phyloP scores from a whole-genome alignment of 495 filamentous ascomycete species.

The Neurospora sp. region DNA sequence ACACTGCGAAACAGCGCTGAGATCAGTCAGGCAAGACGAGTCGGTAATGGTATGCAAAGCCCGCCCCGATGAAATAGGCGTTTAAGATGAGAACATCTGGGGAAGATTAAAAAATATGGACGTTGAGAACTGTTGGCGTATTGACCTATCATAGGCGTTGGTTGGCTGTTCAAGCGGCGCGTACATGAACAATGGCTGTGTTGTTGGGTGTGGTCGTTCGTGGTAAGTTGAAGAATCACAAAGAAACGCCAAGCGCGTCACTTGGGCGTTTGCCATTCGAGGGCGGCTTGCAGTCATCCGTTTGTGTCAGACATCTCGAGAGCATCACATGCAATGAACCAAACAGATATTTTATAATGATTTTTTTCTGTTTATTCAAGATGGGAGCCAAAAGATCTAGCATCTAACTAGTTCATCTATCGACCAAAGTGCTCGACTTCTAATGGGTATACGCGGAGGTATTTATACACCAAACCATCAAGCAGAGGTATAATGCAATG shows the following conservation, averaged over 20 bases:
- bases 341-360: background rate
- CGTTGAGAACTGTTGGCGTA: background rate
- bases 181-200: background rate
- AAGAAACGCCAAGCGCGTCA: background rate
- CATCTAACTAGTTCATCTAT: background rate
- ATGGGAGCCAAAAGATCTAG: background rate
- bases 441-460: background rate
- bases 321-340: background rate
- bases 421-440: background rate
- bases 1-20: background rate
- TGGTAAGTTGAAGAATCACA: background rate
- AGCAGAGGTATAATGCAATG: background rate
- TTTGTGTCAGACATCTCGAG: background rate
- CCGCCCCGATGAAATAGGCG: background rate
- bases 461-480: background rate
- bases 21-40: background rate
- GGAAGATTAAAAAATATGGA: background rate
- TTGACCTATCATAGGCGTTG: background rate
- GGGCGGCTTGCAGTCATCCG: background rate
- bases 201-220: background rate
- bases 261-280: background rate
- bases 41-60: background rate
- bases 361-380: background rate
- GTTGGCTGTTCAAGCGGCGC: background rate
- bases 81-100: background rate